These are phyloP conservation scores for Puccinellia tenuiflora DNA, from an alignment of 176 grass and related monocot species.

Conservation along the genomic window DNA sequence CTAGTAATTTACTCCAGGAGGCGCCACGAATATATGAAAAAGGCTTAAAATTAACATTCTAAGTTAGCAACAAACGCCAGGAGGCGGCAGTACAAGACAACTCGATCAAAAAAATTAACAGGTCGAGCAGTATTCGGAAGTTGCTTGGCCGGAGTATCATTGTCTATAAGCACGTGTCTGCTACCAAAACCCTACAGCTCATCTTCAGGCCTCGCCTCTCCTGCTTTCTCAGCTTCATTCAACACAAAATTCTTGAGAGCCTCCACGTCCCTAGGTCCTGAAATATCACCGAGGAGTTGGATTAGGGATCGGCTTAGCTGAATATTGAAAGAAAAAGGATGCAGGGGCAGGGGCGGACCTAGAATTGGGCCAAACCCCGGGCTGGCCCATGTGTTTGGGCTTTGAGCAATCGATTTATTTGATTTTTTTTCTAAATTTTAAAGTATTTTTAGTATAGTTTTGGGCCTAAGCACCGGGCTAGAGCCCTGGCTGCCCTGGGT, in stretches of 20 bases:
- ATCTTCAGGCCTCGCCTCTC: conserved; percentile 37
- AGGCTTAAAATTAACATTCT: too few relatives aligned
- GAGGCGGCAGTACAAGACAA: background rate
- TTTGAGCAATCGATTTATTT: too few relatives aligned
- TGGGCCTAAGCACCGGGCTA: too few relatives aligned
- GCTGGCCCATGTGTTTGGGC: too few relatives aligned
- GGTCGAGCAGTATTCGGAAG: background rate
- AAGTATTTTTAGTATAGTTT: too few relatives aligned
- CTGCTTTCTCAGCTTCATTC: conserved; percentile 67
- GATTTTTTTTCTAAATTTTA: too few relatives aligned
- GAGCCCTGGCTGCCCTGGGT: too few relatives aligned
- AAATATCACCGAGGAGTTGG: background rate
- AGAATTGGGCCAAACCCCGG: too few relatives aligned
- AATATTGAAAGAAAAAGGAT: background rate
- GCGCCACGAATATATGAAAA: too few relatives aligned
- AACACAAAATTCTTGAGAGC: conserved; percentile 74
- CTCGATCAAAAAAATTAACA: background rate
- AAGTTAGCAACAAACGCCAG: background rate
- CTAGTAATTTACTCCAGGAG: too few relatives aligned
- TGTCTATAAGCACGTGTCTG: background rate
- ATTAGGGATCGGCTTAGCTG: background rate
- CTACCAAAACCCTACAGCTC: background rate
- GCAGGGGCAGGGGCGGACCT: too few relatives aligned
- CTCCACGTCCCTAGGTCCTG: conserved; percentile 79
- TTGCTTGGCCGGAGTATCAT: background rate